Evolutionary conservation across 306 rosid species (phyloP), one percentile per base, ranked within the genome.

Genomic region (Cajanus cajan): DNA sequence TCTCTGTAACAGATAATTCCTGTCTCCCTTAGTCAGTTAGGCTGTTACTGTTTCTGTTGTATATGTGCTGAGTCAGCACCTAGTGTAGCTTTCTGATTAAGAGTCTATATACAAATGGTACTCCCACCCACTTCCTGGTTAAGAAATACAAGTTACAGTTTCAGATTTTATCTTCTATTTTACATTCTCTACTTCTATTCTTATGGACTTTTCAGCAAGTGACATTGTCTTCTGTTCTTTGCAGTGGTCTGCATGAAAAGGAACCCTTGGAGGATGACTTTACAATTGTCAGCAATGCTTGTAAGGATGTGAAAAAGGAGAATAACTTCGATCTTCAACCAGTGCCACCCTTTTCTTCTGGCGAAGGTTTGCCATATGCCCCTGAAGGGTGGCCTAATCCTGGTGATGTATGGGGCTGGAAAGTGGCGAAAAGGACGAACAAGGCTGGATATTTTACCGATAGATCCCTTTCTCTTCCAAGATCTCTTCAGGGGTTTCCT

Each of bases 351-450:
- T 80, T 69, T 8, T 83, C 79, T 50, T 66, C 80, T 36, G 97
- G 97, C 48, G 90, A 80, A 76, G 97, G 97, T 57, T 83, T 90
- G 78, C 97, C 97, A 59, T 92, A 90, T 87, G 94, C 94, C 65
- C 97, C 94, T 55, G 80, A 66, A 74, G 80, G 88, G 64, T 92
- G 94, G 97, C 97, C 94, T 13, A 84, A 87, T 43, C 88, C 86
- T 22, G 93, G 89, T 55, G 97, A 92, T 73, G 76, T 21, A 64
- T 71, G 97, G 93, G 68, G 72, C 34, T 92, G 97, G 97, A 84
- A 74, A 76, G 97, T 92, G 59, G 91, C 91, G 15, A 84, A 44
- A 84, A 87, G 94, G 80, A 59, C 68, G 43, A 74, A 74, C 68
- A 76, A 11, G 66, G 57, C 80, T 51, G 94, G 97, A 47, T 71